phyloP scores from a whole-genome alignment of 768 basidiomycete genomes.

The Boletellus ananas region DNA sequence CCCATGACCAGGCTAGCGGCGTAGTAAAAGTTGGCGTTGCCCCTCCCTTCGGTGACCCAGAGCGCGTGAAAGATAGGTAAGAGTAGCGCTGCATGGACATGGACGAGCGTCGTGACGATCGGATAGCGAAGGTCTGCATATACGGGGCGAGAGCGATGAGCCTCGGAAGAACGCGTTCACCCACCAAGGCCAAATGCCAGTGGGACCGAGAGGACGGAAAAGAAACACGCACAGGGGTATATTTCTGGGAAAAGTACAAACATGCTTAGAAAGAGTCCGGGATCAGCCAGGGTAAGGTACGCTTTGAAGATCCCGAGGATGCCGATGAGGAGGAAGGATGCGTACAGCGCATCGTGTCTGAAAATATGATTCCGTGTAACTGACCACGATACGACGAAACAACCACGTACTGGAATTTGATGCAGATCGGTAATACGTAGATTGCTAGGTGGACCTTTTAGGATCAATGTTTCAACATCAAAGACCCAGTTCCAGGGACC shows the following conservation, averaged over 20 bases:
- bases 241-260: slow-evolving; percentile 80
- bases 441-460: slow-evolving; percentile 75
- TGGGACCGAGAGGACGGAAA: slow-evolving; percentile 3
- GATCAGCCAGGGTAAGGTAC: slow-evolving; percentile 88
- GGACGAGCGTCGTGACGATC: slow-evolving; percentile 76
- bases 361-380: neutral
- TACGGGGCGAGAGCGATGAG: neutral
- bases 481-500: neutral
- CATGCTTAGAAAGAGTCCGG: slow-evolving; percentile 81
- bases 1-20: slow-evolving; percentile 94
- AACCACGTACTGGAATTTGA: slow-evolving; percentile 74
- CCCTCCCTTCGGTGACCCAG: slow-evolving; percentile 89
- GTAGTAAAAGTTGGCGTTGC: slow-evolving; percentile 98
- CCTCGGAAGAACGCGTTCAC: neutral
- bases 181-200: neutral
- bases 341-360: slow-evolving; percentile 84
- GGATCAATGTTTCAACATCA: neutral
- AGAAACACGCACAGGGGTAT: slow-evolving; percentile 61
- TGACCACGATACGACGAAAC: neutral
- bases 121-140: slow-evolving; percentile 76
- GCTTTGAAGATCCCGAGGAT: slow-evolving; percentile 83
- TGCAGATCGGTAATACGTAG: slow-evolving; percentile 78
- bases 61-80: slow-evolving; percentile 89
- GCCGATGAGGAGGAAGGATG: slow-evolving; percentile 70
- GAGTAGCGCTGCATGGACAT: slow-evolving; percentile 79